A percentile compares a stretch with the other conserved stretches of the same genome.
phyloP scores from a whole-genome alignment of 2,329 filamentous ascomycete genomes.

The Sporothrix pseudoabietina region DNA sequence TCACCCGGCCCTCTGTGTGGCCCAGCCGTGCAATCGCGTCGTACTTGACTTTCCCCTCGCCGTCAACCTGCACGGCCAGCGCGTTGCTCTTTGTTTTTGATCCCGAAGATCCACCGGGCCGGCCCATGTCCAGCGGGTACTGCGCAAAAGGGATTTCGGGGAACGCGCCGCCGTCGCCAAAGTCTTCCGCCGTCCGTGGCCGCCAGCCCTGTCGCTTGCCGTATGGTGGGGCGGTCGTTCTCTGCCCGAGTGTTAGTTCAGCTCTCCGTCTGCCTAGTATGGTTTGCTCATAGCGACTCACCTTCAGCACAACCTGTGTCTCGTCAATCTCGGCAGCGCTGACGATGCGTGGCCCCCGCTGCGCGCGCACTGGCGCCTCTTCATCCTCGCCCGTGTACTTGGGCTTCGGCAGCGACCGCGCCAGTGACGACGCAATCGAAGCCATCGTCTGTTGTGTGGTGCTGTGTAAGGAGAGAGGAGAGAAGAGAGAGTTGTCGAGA shows the following conservation, averaged over 20 bases:
- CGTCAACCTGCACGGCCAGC: slow-evolving; percentile 87
- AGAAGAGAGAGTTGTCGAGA: background rate
- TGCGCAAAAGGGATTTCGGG: slow-evolving; percentile 70
- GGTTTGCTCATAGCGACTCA: slow-evolving; percentile 41
- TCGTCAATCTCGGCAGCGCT: slow-evolving; percentile 79
- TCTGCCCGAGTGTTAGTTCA: slow-evolving; percentile 47
- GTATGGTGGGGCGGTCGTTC: slow-evolving; percentile 82
- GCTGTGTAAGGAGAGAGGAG: background rate
- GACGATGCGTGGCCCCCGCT: slow-evolving; percentile 80
- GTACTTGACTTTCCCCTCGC: slow-evolving; percentile 92
- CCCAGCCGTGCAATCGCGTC: slow-evolving; percentile 91
- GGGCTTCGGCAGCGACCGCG: slow-evolving; percentile 81
- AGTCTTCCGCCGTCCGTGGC: slow-evolving; percentile 85
- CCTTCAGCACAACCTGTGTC: slow-evolving; percentile 79
- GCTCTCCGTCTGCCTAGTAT: background rate
- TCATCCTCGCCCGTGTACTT: slow-evolving; percentile 91
- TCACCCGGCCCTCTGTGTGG: slow-evolving; percentile 78
- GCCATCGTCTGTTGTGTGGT: slow-evolving; percentile 52
- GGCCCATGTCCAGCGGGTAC: slow-evolving; percentile 93
- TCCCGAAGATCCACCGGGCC: slow-evolving; percentile 61
- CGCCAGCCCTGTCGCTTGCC: slow-evolving; percentile 88
- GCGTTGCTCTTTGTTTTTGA: slow-evolving; percentile 70
- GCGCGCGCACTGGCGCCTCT: slow-evolving; percentile 70
- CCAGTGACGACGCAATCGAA: slow-evolving; percentile 70
- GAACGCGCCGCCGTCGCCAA: slow-evolving; percentile 80